Evolutionary conservation across 2,329 filamentous ascomycete genomes (phyloP), one percentile per base, ranked within the genome.

Genomic region (Truncatella angustata): DNA sequence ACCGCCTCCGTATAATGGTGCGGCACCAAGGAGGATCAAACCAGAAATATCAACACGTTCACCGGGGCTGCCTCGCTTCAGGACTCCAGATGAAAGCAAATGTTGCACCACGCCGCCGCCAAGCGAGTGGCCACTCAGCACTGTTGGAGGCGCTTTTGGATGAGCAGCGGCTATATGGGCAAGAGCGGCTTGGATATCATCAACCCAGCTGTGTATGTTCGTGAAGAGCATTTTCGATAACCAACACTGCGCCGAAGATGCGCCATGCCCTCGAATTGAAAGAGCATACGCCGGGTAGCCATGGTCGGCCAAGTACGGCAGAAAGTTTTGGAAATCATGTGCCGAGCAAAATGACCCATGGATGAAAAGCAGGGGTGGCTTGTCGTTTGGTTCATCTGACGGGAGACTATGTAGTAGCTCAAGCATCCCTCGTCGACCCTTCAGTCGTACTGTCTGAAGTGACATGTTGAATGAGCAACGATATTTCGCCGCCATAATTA

Each of bases 271-370:
- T 16, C 54, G 54, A 12, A 54, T 12, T 12, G 51, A 53, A 3
- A 56, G 37, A 1, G 51, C 51, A 44, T 56, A 56, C 7, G 54
- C 51, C 12, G 51, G 51, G 16, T 46, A 51, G 3, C 54, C 54
- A 28, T 44, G 54, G 4, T 28, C 20, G 14, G 54, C 54, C 32
- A 56, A 18, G 37, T 53, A 54, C 14, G 54, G 51, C 7, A 56
- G 51, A 23, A 56, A 51, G 24, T 48, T 45, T 16, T 16, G 20
- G 51, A 35, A 56, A 35, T 34, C 18, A 39, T 37, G 47, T 7
- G 54, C 54, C 16, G 51, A 56, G 26, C 54, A 56, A 10, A 48
- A 48, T 16, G 49, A 20, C 11, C 54, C 54, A 32, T 56, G 54
- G 18, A 53, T 28, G 30, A 56, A 56, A 30, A 56, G 48, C 21